Percentiles rank a stretch among this genome's conserved stretches.
phyloP scores from a whole-genome alignment of 2,329 filamentous ascomycete species.

The Clonostachys solani region DNA sequence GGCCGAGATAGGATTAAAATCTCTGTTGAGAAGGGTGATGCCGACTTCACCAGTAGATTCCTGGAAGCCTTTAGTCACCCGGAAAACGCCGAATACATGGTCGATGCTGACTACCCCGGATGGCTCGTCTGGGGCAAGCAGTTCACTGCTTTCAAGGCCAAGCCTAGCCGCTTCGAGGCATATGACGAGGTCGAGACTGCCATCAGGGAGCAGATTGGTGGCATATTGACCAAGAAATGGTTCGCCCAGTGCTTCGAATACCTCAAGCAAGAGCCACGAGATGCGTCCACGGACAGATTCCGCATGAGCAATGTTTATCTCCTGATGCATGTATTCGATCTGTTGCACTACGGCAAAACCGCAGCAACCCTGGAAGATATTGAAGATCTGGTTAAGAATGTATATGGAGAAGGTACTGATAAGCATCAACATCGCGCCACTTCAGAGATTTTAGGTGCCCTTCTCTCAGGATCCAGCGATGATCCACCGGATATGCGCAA shows the following conservation, averaged over 20 bases:
- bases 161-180: constrained; percentile 59
- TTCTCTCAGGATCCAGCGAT: constrained; percentile 78
- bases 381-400: constrained; percentile 69
- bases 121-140: constrained; percentile 95
- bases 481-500: constrained; percentile 69
- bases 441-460: constrained; percentile 83
- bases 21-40: constrained; percentile 68
- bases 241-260: constrained; percentile 84
- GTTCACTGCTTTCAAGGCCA: constrained; percentile 75
- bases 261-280: constrained; percentile 92
- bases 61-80: constrained; percentile 73
- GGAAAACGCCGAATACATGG: constrained; percentile 69
- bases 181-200: constrained; percentile 80
- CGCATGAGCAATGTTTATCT: constrained; percentile 84
- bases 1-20: constrained; percentile 75
- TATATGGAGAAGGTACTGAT: constrained; percentile 90
- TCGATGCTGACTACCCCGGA: constrained; percentile 88
- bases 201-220: constrained; percentile 75
- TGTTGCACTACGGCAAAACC: constrained; percentile 79
- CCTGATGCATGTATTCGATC: constrained; percentile 83
- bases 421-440: constrained; percentile 98
- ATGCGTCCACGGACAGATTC: constrained; percentile 78
- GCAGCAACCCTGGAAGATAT: constrained; percentile 81
- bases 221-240: constrained; percentile 78
- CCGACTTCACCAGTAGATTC: constrained; percentile 74